Percentiles rank a stretch among this genome's conserved stretches.
Conservation (phyloP, 768 basidiomycete species). For the Leccinum obscurum region DNA sequence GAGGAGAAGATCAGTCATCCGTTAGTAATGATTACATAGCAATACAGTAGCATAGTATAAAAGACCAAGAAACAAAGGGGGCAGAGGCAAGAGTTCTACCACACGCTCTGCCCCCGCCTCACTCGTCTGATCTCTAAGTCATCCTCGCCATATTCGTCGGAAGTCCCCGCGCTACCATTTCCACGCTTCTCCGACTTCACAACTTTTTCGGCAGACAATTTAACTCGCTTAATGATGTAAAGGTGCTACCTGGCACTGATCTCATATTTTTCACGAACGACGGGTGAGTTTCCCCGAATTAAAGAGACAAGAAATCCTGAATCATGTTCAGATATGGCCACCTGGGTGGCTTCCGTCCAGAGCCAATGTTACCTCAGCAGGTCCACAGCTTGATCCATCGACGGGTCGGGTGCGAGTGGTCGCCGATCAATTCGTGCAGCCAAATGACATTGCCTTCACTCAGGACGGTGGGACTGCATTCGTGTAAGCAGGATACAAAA, state of each 20-base stretch:
- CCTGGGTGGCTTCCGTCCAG: background rate
- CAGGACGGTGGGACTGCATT: background rate
- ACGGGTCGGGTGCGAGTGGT: background rate
- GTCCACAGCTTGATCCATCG: background rate
- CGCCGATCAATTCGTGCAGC: background rate
- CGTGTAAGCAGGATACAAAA: background rate
- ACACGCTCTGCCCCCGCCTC: no score
- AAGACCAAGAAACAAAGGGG: no score
- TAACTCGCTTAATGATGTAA: background rate
- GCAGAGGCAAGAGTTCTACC: no score
- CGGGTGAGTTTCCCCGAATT: background rate
- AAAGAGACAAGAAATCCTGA: background rate
- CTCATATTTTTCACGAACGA: background rate
- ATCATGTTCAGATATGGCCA: background rate
- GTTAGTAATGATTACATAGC: no score
- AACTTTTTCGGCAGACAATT: slow-evolving; percentile 1
- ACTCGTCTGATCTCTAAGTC: no score
- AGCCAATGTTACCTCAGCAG: background rate
- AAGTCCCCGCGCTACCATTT: no score
- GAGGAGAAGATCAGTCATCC: no score
- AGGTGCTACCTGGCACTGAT: background rate
- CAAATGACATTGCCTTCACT: background rate
- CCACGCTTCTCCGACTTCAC: no score
- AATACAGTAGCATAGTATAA: no score
- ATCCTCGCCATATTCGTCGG: no score